Conservation (phyloP, 108 stramenopile genomes). For the Cylindrotheca fusiformis region DNA sequence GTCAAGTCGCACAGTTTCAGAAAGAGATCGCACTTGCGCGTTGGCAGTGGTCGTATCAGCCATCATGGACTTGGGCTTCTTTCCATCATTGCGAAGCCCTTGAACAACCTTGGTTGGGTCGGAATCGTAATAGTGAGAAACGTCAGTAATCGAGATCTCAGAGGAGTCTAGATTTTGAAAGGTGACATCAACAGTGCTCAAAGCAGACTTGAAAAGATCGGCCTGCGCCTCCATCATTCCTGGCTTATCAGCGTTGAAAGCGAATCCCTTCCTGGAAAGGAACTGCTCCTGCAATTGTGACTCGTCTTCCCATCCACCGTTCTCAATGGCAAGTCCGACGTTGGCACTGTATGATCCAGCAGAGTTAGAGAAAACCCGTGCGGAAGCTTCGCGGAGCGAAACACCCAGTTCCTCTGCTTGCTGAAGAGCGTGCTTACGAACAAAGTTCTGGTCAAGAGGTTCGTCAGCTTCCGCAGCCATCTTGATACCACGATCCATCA, state of each 20-base stretch:
- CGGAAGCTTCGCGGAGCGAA: conserved; percentile 88
- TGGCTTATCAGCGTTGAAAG: conserved; percentile 96
- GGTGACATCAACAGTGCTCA: conserved; percentile 94
- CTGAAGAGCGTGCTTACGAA: conserved; percentile 92
- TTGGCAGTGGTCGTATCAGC: conserved; percentile 98
- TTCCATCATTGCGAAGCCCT: conserved; percentile 94
- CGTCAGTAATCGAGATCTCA: conserved; percentile 96
- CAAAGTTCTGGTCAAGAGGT: conserved; percentile 89
- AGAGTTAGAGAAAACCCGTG: conserved; percentile 96
- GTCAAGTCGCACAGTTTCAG: conserved; percentile 95
- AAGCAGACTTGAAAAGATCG: conserved; percentile 91
- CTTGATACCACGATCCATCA: conserved; percentile 97
- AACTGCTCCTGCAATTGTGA: conserved; percentile 93
- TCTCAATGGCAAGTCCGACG: conserved; percentile 97
- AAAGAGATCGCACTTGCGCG: conserved; percentile 91
- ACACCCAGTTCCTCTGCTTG: conserved; percentile 90
- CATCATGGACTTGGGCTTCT: conserved; percentile 94
- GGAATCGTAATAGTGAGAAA: conserved; percentile 96
- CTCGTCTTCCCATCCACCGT: conserved; percentile 97
- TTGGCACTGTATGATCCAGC: conserved; percentile 97
- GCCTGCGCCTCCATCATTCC: conserved; percentile 97
- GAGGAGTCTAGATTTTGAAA: conserved; percentile 97
- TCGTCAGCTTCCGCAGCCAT: conserved; percentile 97
- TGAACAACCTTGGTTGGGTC: conserved; percentile 98
- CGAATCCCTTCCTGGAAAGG: conserved; percentile 93